A percentile compares a stretch with the other conserved stretches of the same genome.
These are phyloP conservation scores for Nicotiana paniculata DNA, from an alignment of 257 asterid species.

Conservation along the genomic window DNA sequence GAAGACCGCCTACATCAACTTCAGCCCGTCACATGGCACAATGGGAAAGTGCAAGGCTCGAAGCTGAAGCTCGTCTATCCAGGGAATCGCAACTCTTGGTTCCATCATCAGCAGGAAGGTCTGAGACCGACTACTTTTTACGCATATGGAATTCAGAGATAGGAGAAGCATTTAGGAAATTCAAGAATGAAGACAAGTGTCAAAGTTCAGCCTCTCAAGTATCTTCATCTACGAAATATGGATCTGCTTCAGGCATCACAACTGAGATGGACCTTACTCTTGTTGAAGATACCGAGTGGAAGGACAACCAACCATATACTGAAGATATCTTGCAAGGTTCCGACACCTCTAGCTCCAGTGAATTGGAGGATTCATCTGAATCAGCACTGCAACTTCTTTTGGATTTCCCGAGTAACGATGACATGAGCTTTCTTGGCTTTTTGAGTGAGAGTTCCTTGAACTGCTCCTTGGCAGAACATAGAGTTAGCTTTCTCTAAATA, in stretches of 20 bases:
- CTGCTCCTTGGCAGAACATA: constrained; percentile 9
- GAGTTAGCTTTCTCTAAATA: constrained; percentile 11
- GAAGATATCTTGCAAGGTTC: constrained; percentile 21
- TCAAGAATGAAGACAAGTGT: constrained; percentile 21
- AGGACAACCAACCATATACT: constrained; percentile 17
- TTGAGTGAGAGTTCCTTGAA: constrained; percentile 13
- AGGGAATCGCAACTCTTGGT: constrained; percentile 40
- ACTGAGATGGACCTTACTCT: constrained; percentile 24
- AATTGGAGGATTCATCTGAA: constrained; percentile 71
- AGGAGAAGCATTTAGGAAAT: constrained; percentile 63
- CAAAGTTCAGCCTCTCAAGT: constrained; percentile 28
- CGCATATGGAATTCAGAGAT: constrained; percentile 83
- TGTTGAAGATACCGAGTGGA: constrained; percentile 33
- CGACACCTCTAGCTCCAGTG: constrained; percentile 45
- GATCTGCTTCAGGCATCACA: constrained; percentile 42
- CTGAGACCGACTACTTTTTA: constrained; percentile 49
- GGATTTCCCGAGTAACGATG: constrained; percentile 61
- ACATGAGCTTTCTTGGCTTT: constrained; percentile 79
- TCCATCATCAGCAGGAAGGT: constrained; percentile 20
- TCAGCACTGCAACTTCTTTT: constrained; percentile 73
- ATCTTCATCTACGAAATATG: constrained; percentile 38
- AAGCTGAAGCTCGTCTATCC: constrained; percentile 91
- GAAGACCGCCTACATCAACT: constrained; percentile 32
- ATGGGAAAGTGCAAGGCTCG: constrained; percentile 90
- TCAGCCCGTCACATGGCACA: constrained; percentile 97